Base-by-base conservation (phyloP, 2,329 filamentous ascomycete species). In the Cordyceps fumosorosea region DNA sequence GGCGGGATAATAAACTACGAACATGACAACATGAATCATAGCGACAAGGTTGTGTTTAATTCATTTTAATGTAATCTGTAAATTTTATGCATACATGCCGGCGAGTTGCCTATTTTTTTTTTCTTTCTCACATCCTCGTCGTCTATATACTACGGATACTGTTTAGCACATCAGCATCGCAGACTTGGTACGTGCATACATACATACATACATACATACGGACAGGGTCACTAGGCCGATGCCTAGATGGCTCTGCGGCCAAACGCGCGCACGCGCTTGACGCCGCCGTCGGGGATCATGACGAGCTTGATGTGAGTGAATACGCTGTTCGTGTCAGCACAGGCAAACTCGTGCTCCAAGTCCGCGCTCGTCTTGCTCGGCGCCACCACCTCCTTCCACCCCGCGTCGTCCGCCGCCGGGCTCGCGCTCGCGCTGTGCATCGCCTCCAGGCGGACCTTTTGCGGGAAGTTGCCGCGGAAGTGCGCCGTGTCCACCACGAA, bases 251-350 rank as follows among this genome's bases (percentile, higher is more conserved):
- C 70, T 57, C 74, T 69, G 67, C 69, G 75, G 24, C 74, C 74
- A 69, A 74, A 74, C 42, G 70, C 73, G 60, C 91, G 84, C 66
- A 97, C 83, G 66, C 93, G 81, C 84, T 96, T 96, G 3, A 97
- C 89, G 26, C 93, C 93, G 40, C 93, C 93, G 74, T 98, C 93
- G 0, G 93, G 93, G 67, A 96, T 91, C 72, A 97, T 95, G 40
- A 91, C 89, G 72, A 98, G 80, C 82, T 96, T 97, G 24, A 93
- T 86, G 76, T 95, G 92, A 14, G 89, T 91, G 70, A 91, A 89
- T 2, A 80, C 77, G 71, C 79, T 81, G 44, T 24, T 37, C 18
- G 81, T 77, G 20, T 85, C 78, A 62, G 80, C 69, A 60, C 78
- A 82, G 37, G 75, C 77, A 71, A 89, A 90, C 65, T 83, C 81